These are phyloP conservation scores for Coemansia guatemalensis DNA, from an alignment of 192 early-diverging fungal genomes.

Conservation along the genomic window DNA sequence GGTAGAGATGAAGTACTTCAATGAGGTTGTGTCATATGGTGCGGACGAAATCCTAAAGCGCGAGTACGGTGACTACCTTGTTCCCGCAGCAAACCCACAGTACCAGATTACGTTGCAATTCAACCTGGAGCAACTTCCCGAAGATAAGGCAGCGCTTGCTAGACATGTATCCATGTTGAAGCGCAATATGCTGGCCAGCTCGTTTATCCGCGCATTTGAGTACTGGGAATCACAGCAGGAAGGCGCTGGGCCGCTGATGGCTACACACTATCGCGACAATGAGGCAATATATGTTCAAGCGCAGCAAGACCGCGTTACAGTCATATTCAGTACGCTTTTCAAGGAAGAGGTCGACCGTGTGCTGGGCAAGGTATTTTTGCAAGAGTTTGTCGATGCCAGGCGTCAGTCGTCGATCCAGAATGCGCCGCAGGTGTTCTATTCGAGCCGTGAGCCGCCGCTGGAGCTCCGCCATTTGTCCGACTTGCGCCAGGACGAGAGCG, in stretches of 20 bases:
- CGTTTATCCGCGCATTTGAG: constrained; percentile 87
- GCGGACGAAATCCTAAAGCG: constrained; percentile 80
- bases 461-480: constrained; percentile 82
- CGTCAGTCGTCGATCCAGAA: constrained; percentile 84
- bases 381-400: constrained; percentile 99
- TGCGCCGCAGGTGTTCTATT: constrained; percentile 96
- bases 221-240: constrained; percentile 75
- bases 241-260: constrained; percentile 79
- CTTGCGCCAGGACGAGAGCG: constrained; percentile 75
- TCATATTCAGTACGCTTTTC: constrained; percentile 95
- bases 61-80: constrained; percentile 76
- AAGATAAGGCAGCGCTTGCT: constrained; percentile 72
- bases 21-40: constrained; percentile 76
- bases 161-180: constrained; percentile 87
- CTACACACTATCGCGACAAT: constrained; percentile 89
- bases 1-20: constrained; percentile 81
- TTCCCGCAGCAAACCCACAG: constrained; percentile 59
- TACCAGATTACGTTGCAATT: constrained; percentile 84
- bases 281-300: constrained; percentile 94
- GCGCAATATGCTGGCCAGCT: constrained; percentile 91
- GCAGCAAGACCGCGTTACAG: constrained; percentile 91
- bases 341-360: constrained; percentile 97
- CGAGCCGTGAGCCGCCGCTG: constrained; percentile 87
- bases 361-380: constrained; percentile 94
- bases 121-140: constrained; percentile 75